phyloP scores from a whole-genome alignment of 768 basidiomycete species.

The Boletus pseudopeckii region DNA sequence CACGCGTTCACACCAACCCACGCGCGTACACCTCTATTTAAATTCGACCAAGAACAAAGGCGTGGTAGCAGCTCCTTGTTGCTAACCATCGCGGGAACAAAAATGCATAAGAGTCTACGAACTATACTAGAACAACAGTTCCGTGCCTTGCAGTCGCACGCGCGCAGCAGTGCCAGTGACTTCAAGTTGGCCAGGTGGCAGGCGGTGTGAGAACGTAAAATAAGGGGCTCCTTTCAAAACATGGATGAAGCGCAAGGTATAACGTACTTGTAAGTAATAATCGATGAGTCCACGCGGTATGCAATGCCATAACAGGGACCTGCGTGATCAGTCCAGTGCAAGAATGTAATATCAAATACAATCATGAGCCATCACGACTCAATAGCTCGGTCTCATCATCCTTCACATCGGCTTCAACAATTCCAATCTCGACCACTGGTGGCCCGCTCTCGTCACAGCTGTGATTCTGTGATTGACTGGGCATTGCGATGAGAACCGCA shows the following conservation, averaged over 20 bases:
- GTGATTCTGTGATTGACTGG: constrained; percentile 13
- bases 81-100: neutral
- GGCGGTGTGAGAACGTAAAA: neutral
- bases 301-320: neutral
- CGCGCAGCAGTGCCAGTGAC: neutral
- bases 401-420: constrained; percentile 19
- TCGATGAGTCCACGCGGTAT: constrained; percentile 2
- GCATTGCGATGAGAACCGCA: constrained; percentile 47
- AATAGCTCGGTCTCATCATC: neutral
- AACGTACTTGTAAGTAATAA: constrained; percentile 2
- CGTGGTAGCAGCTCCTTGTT: neutral
- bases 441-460: constrained; percentile 21
- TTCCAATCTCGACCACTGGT: constrained; percentile 35
- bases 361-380: constrained; percentile 10
- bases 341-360: neutral
- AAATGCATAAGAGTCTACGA: neutral
- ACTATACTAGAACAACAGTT: neutral
- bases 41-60: too few relatives aligned
- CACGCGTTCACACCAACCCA: neutral
- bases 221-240: neutral
- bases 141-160: neutral
- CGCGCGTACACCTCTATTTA: neutral
- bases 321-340: constrained; percentile 2
- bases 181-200: neutral
- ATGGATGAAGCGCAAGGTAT: neutral